phyloP scores from a whole-genome alignment of 2,329 filamentous ascomycete genomes.

The Fusarium chlamydosporum region DNA sequence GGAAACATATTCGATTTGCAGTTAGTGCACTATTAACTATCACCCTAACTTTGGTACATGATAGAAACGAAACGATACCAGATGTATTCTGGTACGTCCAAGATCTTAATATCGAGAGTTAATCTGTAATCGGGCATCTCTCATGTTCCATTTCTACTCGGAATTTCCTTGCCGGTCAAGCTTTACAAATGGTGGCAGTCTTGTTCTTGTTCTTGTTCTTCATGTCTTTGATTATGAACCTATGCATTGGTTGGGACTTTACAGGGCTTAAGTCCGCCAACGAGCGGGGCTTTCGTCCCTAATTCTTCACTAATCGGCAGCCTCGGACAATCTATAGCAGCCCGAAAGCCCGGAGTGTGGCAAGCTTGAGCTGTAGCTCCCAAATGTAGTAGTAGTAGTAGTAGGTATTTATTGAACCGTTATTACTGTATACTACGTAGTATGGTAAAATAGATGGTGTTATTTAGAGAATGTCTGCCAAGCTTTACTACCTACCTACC shows the following conservation, averaged over 20 bases:
- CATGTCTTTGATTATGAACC: slow-evolving; percentile 19
- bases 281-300: slow-evolving; percentile 30
- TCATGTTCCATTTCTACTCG: not conserved
- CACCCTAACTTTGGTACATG: not conserved
- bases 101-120: slow-evolving; percentile 20
- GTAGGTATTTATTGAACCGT: slow-evolving; percentile 25
- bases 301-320: slow-evolving; percentile 27
- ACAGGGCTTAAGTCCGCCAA: slow-evolving; percentile 43
- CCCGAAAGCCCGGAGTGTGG: slow-evolving; percentile 41
- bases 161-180: not conserved
- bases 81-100: not conserved
- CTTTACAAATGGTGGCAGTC: slow-evolving; percentile 5
- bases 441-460: not conserved
- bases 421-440: too few species aligned
- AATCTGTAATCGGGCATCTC: slow-evolving; percentile 1
- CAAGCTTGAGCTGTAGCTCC: slow-evolving; percentile 14
- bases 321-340: slow-evolving; percentile 38
- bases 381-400: not conserved
- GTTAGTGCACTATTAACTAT: slow-evolving; percentile 26
- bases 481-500: not conserved
- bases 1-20: slow-evolving; percentile 24
- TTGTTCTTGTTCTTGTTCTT: too few species aligned
- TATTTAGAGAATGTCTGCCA: not conserved
- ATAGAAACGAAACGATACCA: too few species aligned
- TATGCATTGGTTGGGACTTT: slow-evolving; percentile 44